Evolutionary conservation across 208 protist genomes (phyloP).

Genomic region (Entamoeba invadens): DNA sequence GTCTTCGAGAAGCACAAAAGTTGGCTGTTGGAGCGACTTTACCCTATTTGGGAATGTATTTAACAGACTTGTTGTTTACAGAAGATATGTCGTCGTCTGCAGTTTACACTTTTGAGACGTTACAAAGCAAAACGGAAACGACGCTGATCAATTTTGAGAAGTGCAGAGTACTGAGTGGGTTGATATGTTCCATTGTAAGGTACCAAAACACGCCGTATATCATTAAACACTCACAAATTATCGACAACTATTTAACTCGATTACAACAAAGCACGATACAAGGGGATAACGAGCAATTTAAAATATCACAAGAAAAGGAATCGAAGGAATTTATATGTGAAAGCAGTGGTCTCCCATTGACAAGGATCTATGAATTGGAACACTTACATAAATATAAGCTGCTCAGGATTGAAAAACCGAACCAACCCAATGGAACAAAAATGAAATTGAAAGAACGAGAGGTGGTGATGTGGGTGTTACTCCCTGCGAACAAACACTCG

Average conservation of each 20-base stretch:
- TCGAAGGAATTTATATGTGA: neutral
- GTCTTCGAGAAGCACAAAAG: neutral
- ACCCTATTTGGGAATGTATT: neutral
- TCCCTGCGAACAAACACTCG: neutral
- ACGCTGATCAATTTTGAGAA: neutral
- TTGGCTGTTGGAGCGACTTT: neutral
- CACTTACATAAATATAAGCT: neutral
- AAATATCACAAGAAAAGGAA: neutral
- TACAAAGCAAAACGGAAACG: neutral
- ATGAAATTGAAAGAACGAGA: neutral
- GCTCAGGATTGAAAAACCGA: neutral
- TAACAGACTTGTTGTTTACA: neutral
- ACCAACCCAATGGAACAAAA: neutral
- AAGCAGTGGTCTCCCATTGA: neutral
- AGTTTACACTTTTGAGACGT: neutral
- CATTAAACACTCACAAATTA: neutral
- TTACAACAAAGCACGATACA: neutral
- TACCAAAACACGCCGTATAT: neutral
- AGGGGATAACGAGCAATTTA: neutral
- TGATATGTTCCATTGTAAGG: neutral
- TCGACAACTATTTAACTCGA: neutral
- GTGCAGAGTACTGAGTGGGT: neutral
- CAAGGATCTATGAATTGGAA: neutral
- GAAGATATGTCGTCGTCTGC: neutral
- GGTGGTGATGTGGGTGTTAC: neutral